Percentiles rank a stretch among this genome's conserved stretches.
These are phyloP conservation scores for Jackrogersella minutella DNA, from an alignment of 495 filamentous ascomycete species.

Conservation along the genomic window DNA sequence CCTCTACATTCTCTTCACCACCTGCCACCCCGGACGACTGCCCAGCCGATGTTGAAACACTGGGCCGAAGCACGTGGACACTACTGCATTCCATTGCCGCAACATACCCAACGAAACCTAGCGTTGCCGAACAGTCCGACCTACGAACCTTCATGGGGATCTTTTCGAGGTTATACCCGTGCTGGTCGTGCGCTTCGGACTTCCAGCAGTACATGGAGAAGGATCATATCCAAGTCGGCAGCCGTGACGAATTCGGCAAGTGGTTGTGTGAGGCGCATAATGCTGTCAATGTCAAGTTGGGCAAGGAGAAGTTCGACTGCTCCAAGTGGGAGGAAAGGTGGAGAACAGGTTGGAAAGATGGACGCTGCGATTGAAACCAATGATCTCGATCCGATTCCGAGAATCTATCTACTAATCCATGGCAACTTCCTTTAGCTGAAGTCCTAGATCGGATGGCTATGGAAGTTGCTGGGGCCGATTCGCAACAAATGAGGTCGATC, in stretches of 20 bases:
- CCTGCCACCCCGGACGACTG: conserved; percentile 60
- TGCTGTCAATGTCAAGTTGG: conserved; percentile 92
- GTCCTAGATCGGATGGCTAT: not conserved
- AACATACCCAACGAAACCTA: conserved; percentile 76
- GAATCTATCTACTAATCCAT: not conserved
- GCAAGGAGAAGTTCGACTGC: conserved; percentile 93
- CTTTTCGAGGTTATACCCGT: conserved; percentile 89
- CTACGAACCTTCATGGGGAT: conserved; percentile 78
- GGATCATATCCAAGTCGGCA: conserved; percentile 72
- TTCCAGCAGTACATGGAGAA: conserved; percentile 83
- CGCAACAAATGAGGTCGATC: conserved; percentile 1
- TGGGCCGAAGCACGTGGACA: conserved; percentile 91
- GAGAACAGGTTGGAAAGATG: conserved; percentile 93
- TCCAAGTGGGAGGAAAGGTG: conserved; percentile 91
- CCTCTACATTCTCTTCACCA: conserved; percentile 37
- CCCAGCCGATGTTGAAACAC: conserved; percentile 81
- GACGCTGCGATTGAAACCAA: conserved; percentile 58
- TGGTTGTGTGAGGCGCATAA: conserved; percentile 99
- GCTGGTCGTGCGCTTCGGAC: conserved; percentile 93
- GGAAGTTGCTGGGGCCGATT: not conserved
- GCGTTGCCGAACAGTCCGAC: conserved; percentile 71
- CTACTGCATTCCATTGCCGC: conserved; percentile 91
- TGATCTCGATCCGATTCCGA: not conserved
- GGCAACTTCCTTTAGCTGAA: not conserved
- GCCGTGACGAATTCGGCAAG: conserved; percentile 77